Conservation (phyloP, 192 early-diverging fungal species). For the Cetraspora pellucida region DNA sequence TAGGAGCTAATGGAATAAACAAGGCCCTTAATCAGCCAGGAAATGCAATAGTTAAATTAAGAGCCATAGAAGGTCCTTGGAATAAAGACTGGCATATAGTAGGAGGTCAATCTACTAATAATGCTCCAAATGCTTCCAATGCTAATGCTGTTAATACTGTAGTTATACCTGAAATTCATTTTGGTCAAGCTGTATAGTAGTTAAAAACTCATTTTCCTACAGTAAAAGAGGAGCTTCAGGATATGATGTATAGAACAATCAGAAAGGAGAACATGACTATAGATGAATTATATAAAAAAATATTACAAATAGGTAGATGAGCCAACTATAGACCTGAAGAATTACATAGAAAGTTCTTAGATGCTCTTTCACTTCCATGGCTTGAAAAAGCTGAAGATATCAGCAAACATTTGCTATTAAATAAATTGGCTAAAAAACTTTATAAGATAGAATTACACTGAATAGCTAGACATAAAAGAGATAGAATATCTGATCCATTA, state of each 20-base stretch:
- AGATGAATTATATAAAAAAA: neutral
- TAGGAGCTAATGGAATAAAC: neutral
- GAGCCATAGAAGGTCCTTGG: neutral
- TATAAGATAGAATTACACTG: neutral
- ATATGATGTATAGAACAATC: neutral
- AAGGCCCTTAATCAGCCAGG: neutral
- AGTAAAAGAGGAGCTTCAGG: neutral
- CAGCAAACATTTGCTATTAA: no score
- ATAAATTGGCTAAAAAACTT: neutral
- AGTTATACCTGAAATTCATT: neutral
- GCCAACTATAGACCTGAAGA: neutral
- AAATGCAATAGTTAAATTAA: neutral
- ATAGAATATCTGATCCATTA: neutral
- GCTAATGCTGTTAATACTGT: neutral
- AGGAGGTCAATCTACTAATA: neutral
- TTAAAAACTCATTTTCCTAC: neutral
- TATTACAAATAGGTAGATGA: neutral
- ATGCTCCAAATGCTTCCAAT: neutral
- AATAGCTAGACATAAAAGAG: neutral
- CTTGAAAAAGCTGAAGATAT: neutral
- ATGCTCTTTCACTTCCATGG: no score
- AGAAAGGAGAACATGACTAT: neutral
- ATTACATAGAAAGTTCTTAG: neutral
- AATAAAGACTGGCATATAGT: neutral
- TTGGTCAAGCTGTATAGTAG: slow-evolving; percentile 12